These are phyloP conservation scores for Ascochyta lentis DNA, from an alignment of 2,329 filamentous ascomycete genomes.

Conservation along the genomic window DNA sequence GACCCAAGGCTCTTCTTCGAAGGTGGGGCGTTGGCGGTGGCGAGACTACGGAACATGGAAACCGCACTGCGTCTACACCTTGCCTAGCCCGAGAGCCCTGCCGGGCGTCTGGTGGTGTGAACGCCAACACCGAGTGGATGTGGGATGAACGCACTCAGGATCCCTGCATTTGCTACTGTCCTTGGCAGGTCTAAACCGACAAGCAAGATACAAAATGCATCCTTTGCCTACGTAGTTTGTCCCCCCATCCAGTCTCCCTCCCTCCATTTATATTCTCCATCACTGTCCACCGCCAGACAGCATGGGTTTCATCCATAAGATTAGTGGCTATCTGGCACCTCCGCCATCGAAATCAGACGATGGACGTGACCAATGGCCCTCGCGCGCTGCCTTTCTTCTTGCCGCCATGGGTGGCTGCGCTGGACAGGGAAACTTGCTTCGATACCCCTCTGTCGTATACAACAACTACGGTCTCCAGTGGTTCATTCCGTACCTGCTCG, in stretches of 20 bases:
- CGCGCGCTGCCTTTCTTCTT: constrained; percentile 62
- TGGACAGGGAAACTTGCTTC: constrained; percentile 64
- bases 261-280: neutral
- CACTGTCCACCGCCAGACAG: neutral
- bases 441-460: constrained; percentile 65
- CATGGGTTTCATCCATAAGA: constrained; percentile 30
- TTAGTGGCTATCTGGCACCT: constrained; percentile 44
- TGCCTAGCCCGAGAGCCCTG: neutral
- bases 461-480: constrained; percentile 67
- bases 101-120: constrained; percentile 6
- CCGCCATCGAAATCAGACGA: constrained; percentile 47
- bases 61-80: constrained; percentile 8
- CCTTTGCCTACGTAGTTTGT: constrained; percentile 11
- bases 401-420: constrained; percentile 66
- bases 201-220: constrained; percentile 27
- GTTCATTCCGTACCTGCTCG: constrained; percentile 65
- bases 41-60: neutral
- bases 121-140: constrained; percentile 14
- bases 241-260: neutral
- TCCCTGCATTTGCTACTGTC: constrained; percentile 17
- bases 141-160: constrained; percentile 14
- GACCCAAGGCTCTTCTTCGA: no score
- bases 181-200: constrained; percentile 23
- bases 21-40: neutral
- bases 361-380: constrained; percentile 63